phyloP scores from a whole-genome alignment of 2,329 filamentous ascomycete genomes.

The Cadophora malorum region DNA sequence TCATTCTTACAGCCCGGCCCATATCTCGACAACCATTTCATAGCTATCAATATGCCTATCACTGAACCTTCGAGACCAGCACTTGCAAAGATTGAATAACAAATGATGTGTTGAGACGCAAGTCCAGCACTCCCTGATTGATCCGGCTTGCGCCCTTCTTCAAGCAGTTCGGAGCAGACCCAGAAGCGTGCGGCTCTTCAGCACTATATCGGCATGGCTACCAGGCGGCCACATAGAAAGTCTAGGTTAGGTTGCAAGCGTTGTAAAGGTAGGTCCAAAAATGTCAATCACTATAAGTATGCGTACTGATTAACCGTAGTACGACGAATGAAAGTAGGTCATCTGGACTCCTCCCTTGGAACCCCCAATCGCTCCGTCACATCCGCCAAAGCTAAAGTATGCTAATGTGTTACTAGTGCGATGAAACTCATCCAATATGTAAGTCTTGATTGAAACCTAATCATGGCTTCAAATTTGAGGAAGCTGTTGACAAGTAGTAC shows the following conservation, averaged over 20 bases:
- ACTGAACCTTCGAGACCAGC: neutral
- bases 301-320: constrained; percentile 3
- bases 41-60: neutral
- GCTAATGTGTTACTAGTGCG: constrained; percentile 54
- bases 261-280: constrained; percentile 62
- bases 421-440: constrained; percentile 67
- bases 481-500: neutral
- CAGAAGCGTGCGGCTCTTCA: neutral
- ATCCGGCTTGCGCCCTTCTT: neutral
- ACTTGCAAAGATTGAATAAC: neutral
- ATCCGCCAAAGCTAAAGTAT: neutral
- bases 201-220: constrained; percentile 17
- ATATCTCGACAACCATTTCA: neutral
- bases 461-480: neutral
- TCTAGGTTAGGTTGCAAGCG: constrained; percentile 67
- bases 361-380: neutral
- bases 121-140: neutral
- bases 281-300: neutral
- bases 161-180: neutral
- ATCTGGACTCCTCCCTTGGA: neutral
- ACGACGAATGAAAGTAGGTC: constrained; percentile 64
- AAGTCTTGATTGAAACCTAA: constrained; percentile 42
- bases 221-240: constrained; percentile 68
- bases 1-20: neutral
- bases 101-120: constrained; percentile 2